Base-by-base conservation (phyloP, 2,329 filamentous ascomycete species). In the Aureobasidium sp. region DNA sequence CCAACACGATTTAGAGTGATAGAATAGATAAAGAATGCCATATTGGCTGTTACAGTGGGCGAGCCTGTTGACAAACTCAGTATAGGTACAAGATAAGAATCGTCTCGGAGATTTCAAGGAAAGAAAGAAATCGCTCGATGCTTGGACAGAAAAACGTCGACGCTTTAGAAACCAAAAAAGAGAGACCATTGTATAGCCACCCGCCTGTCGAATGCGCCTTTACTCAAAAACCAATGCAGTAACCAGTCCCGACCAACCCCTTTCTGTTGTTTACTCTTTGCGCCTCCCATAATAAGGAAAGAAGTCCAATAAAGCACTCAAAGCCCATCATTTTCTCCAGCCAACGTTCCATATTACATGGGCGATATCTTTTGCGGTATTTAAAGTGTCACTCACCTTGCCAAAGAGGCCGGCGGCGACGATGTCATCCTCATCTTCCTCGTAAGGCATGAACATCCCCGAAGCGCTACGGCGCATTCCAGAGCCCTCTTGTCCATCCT, bases 401-500 rank as follows among this genome's bases (percentile, higher is more conserved):
- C 89, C 88, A 70, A 95, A 83, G 61, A 95, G 80, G 50, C 88
- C 87, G 8, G 76, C 74, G 62, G 72, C 69, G 3, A 77, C 73
- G 45, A 80, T 71, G 74, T 83, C 80, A 58, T 82, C 78, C 66
- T 91, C 89, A 63, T 85, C 85, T 67, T 91, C 88, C 67, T 91
- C 89, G 67, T 87, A 88, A 8, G 91, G 90, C 88, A 95, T 92
- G 69, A 96, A 88, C 90, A 96, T 95, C 67, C 91, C 91, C 42
- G 90, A 94, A 55, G 86, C 80, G 25, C 90, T 95, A 67, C 91
- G 83, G 65, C 87, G 85, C 79, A 95, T 86, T 86, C 73, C 71
- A n/a, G 67, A 62, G 29, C 71, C 70, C 11, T 76, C 74, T 3
- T 81, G 75, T 55, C 59, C 82, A 82, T 54, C 50, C 21, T 54